Conservation (phyloP, 306 rosid genomes). For the Malus domestica region DNA sequence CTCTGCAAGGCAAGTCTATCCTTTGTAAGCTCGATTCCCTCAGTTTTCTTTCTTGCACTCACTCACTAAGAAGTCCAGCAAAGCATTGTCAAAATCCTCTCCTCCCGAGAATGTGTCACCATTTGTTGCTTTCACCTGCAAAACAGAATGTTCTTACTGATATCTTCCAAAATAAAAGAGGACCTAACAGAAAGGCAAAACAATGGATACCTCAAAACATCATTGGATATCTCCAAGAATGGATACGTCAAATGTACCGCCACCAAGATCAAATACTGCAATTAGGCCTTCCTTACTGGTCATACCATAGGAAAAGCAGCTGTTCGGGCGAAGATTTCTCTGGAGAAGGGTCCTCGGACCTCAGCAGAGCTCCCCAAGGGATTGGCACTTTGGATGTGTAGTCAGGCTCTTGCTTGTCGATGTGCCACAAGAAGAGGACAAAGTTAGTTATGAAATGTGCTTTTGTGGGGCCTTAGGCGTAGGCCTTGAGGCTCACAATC, state of each 20-base stretch:
- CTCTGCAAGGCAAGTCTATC: slow-evolving; percentile 91
- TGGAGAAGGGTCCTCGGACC: too few species aligned
- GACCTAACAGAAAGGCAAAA: background rate
- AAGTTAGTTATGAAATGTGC: too few species aligned
- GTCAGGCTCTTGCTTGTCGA: too few species aligned
- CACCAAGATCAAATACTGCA: slow-evolving; percentile 89
- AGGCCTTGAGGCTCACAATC: too few species aligned
- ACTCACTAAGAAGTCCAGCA: slow-evolving; percentile 61
- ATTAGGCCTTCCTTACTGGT: slow-evolving; percentile 89
- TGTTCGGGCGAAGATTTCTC: too few species aligned
- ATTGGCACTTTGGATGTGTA: too few species aligned
- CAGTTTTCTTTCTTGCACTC: slow-evolving; percentile 58
- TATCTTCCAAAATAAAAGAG: background rate
- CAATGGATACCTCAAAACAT: slow-evolving; percentile 68
- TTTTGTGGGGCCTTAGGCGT: too few species aligned
- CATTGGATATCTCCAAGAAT: slow-evolving; percentile 82
- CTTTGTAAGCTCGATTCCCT: slow-evolving; percentile 68
- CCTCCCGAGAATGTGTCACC: slow-evolving; percentile 96
- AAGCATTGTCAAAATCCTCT: slow-evolving; percentile 84
- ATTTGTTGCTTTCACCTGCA: slow-evolving; percentile 86
- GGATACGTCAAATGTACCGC: slow-evolving; percentile 95
- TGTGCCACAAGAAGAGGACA: too few species aligned
- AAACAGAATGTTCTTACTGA: slow-evolving; percentile 1
- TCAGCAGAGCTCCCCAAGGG: too few species aligned
- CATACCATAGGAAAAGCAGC: slow-evolving; percentile 69